These are phyloP conservation scores for Pichia sorboxylosa DNA, from an alignment of 1,139 yeast species.

Conservation along the genomic window DNA sequence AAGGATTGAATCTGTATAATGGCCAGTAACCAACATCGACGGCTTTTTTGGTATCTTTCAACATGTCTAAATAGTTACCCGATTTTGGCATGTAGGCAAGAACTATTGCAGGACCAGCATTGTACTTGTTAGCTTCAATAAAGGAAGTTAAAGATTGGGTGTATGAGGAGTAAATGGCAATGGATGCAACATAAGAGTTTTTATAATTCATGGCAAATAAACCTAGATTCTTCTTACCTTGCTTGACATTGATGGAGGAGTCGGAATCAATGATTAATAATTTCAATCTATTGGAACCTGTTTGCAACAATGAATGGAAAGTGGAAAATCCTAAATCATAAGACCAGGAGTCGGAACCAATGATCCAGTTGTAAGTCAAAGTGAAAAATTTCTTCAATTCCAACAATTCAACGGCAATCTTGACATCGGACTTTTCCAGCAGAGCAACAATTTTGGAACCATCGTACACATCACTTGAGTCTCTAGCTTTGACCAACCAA, in stretches of 20 bases:
- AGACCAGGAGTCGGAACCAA: constrained; percentile 94
- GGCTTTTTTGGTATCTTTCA: constrained; percentile 80
- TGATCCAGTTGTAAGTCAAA: constrained; percentile 58
- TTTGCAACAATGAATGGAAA: constrained; percentile 70
- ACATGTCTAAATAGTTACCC: constrained; percentile 51
- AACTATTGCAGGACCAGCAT: constrained; percentile 78
- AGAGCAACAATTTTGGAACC: constrained; percentile 28
- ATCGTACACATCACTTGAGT: constrained; percentile 17
- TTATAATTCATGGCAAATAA: constrained; percentile 93
- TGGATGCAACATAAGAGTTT: constrained; percentile 83
- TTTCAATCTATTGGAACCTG: constrained; percentile 61
- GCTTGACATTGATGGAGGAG: constrained; percentile 44
- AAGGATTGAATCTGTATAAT: constrained; percentile 74
- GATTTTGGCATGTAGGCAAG: constrained; percentile 83
- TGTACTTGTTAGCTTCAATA: constrained; percentile 72
- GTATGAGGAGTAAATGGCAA: constrained; percentile 86
- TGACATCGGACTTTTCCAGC: constrained; percentile 9
- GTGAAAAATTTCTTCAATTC: constrained; percentile 34
- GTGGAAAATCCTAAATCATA: constrained; percentile 89
- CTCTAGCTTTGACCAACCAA: constrained; percentile 48
- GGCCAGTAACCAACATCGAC: constrained; percentile 97
- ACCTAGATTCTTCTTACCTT: constrained; percentile 86
- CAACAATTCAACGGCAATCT: constrained; percentile 35
- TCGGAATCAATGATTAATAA: constrained; percentile 86
- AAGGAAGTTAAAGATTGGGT: constrained; percentile 86